Percentiles rank a stretch among this genome's conserved stretches.
phyloP scores from a whole-genome alignment of 2,329 filamentous ascomycete genomes.

The Mycosphaerelloides madeirae region DNA sequence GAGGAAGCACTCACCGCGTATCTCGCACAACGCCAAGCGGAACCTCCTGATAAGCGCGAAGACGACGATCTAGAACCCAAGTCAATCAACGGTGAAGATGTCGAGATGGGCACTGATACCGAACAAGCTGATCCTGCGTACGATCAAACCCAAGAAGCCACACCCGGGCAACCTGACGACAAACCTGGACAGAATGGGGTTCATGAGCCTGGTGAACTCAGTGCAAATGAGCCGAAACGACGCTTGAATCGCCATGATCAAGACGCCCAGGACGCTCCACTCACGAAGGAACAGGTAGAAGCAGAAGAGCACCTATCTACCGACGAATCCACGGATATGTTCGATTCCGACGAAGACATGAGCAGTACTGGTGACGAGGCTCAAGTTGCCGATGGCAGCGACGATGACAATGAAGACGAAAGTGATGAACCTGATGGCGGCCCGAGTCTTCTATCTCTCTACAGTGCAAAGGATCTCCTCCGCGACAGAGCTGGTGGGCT shows the following conservation, averaged over 20 bases:
- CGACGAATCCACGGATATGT: constrained; percentile 38
- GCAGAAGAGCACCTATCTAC: constrained; percentile 35
- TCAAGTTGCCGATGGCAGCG: constrained; percentile 24
- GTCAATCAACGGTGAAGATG: constrained; percentile 6
- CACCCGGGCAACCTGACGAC: no score
- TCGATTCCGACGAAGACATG: constrained; percentile 36
- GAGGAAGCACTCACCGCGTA: constrained; percentile 41
- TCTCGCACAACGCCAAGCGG: constrained; percentile 24
- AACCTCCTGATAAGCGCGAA: constrained; percentile 27
- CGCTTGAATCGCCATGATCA: neutral
- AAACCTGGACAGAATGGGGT: no score
- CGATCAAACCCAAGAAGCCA: no score
- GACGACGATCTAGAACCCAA: constrained; percentile 11
- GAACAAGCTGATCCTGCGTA: neutral
- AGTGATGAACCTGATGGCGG: constrained; percentile 22
- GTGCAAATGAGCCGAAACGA: neutral
- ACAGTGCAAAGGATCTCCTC: constrained; percentile 23
- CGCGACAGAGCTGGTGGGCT: constrained; percentile 27
- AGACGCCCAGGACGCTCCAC: neutral
- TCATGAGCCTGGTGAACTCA: no score
- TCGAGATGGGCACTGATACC: constrained; percentile 7
- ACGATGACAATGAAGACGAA: constrained; percentile 24
- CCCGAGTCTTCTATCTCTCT: constrained; percentile 26
- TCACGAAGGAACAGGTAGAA: constrained; percentile 34
- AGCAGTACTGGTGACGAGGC: constrained; percentile 34